Evolutionary conservation across 352 stramenopile species (phyloP).

Genomic region (Pythium guiyangense): DNA sequence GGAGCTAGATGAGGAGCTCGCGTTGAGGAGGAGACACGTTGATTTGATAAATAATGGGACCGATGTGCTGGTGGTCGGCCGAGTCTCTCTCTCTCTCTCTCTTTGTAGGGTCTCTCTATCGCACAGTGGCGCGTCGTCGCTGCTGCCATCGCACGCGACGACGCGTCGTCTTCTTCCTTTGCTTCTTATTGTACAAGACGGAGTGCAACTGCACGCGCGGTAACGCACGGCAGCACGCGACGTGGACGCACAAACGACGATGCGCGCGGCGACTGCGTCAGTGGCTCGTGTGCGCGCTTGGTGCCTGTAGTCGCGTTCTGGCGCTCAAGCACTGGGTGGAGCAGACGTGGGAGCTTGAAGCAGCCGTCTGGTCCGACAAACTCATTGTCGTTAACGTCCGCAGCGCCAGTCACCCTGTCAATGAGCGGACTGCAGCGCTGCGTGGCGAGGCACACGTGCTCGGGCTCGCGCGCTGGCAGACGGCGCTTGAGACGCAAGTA

Average conservation of each 20-base stretch:
- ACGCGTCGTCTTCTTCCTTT: no score
- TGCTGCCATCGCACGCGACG: background rate
- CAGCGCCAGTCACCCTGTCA: no score
- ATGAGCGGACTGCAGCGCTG: background rate
- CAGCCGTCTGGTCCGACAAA: slow-evolving; percentile 3
- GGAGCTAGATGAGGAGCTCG: no score
- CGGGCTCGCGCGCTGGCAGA: no score
- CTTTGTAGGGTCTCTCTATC: slow-evolving; percentile 2
- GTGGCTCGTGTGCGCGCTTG: slow-evolving; percentile 3
- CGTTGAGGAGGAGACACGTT: no score
- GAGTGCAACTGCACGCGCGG: slow-evolving; percentile 5
- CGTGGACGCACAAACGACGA: background rate
- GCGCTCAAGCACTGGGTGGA: slow-evolving; percentile 8
- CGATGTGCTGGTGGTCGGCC: no score
- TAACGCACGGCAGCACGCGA: slow-evolving; percentile 3
- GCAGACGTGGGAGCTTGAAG: slow-evolving; percentile 10
- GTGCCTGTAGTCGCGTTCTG: slow-evolving; percentile 2
- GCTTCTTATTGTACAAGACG: slow-evolving; percentile 14
- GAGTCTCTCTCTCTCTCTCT: background rate
- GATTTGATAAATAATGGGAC: no score
- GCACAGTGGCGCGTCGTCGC: no score
- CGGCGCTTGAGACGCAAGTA: no score
- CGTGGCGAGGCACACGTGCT: no score
- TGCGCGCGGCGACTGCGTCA: background rate
- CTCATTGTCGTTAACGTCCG: background rate